phyloP scores from a whole-genome alignment of 1,139 yeast genomes.

The Kodamaea ohmeri region DNA sequence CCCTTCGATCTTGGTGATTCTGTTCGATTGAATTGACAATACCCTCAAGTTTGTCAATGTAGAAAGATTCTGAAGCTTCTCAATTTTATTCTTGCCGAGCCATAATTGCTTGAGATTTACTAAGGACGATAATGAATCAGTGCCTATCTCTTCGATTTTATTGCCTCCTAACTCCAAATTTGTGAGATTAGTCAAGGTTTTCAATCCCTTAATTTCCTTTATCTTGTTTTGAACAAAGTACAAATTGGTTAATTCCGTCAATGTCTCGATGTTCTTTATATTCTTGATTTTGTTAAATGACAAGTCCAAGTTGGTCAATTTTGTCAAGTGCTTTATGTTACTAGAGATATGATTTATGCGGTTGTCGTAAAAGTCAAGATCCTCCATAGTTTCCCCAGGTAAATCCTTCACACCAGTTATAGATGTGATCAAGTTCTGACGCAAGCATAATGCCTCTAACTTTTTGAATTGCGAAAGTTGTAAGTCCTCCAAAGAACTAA shows the following conservation, averaged over 20 bases:
- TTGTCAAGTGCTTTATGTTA: constrained; percentile 57
- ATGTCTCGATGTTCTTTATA: constrained; percentile 72
- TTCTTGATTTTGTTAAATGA: constrained; percentile 89
- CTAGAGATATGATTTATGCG: constrained; percentile 81
- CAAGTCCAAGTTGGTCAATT: constrained; percentile 66
- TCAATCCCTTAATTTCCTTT: constrained; percentile 65
- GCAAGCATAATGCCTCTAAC: constrained; percentile 63
- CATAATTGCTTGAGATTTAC: constrained; percentile 71
- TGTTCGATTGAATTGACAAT: constrained; percentile 85
- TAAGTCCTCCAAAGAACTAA: constrained; percentile 64
- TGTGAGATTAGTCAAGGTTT: constrained; percentile 53
- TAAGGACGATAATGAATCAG: constrained; percentile 51
- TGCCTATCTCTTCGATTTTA: constrained; percentile 58
- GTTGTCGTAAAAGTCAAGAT: constrained; percentile 89
- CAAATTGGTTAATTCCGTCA: constrained; percentile 61
- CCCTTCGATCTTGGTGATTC: constrained; percentile 77
- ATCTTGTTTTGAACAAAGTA: constrained; percentile 91
- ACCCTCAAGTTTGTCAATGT: constrained; percentile 65
- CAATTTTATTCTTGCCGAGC: constrained; percentile 87
- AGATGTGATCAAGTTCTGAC: constrained; percentile 80
- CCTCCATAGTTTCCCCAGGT: constrained; percentile 55
- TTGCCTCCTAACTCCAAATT: constrained; percentile 94
- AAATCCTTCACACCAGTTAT: constrained; percentile 68
- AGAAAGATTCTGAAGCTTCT: constrained; percentile 60
- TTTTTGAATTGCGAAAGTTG: constrained; percentile 56